These are phyloP conservation scores for Wickerhamiella slavikovae DNA, from an alignment of 805 yeast species.

Conservation along the genomic window DNA sequence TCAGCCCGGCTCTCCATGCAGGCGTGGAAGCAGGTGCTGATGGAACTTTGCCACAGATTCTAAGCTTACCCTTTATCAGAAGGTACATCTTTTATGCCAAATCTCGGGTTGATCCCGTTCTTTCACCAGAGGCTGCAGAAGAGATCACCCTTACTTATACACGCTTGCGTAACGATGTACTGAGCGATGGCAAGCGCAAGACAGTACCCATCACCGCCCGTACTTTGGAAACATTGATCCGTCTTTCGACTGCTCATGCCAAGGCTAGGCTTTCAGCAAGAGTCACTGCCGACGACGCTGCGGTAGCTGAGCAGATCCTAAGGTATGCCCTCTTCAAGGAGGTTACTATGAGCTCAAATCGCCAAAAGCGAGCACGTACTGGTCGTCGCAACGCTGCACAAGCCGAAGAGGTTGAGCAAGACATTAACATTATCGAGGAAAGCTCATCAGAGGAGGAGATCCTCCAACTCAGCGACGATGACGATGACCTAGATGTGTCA, in stretches of 20 bases:
- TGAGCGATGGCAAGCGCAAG: conserved; percentile 23
- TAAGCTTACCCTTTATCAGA: conserved; percentile 69
- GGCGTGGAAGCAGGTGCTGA: conserved; percentile 36
- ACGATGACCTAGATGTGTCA: conserved; percentile 13
- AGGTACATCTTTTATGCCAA: conserved; percentile 90
- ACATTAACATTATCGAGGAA: conserved; percentile 25
- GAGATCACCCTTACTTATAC: conserved; percentile 67
- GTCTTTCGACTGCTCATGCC: conserved; percentile 91
- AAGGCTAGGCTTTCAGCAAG: conserved; percentile 70
- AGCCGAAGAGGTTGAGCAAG: conserved; percentile 21
- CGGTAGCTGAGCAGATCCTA: conserved; percentile 65
- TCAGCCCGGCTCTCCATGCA: conserved; percentile 61
- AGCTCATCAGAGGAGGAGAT: conserved; percentile 23
- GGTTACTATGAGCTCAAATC: conserved; percentile 19
- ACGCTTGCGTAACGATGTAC: conserved; percentile 57
- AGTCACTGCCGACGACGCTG: conserved; percentile 60
- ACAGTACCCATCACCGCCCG: conserved; percentile 97
- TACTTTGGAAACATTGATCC: conserved; percentile 86
- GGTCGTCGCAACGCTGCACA: conserved; percentile 15
- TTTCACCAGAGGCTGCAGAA: conserved; percentile 58
- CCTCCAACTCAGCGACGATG: conserved; percentile 16
- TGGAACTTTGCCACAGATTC: conserved; percentile 25
- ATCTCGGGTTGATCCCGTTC: conserved; percentile 61
- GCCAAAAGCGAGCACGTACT: conserved; percentile 13
- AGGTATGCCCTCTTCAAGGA: conserved; percentile 77